Evolutionary conservation across 306 rosid species (phyloP).

Genomic region (Herpetospermum pedunculosum): DNA sequence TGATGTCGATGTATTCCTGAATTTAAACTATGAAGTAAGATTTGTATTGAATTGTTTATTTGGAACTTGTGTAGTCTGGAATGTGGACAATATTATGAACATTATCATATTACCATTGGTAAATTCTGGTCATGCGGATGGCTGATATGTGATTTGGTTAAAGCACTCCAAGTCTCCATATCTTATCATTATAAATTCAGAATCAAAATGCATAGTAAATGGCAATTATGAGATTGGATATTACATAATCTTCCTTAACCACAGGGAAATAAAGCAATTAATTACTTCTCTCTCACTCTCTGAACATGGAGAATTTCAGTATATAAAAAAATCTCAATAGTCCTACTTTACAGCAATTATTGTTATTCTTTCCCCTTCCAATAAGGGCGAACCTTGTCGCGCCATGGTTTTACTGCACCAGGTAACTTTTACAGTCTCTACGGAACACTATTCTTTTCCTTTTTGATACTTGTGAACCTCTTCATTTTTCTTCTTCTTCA

Average conservation of each 20-base stretch:
- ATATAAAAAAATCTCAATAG: neutral
- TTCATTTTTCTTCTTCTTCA: neutral
- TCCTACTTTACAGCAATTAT: neutral
- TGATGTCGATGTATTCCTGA: neutral
- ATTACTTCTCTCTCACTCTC: neutral
- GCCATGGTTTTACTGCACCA: neutral
- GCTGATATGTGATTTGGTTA: neutral
- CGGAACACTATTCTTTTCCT: neutral
- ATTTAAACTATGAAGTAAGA: neutral
- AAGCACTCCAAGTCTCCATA: neutral
- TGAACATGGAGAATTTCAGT: neutral
- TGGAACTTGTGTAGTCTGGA: neutral
- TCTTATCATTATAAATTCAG: neutral
- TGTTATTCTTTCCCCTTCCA: neutral
- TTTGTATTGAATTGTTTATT: neutral
- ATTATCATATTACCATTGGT: neutral
- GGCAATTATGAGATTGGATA: slow-evolving; percentile 4
- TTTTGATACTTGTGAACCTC: neutral
- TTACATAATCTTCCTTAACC: neutral
- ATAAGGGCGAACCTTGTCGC: neutral
- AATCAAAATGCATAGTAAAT: slow-evolving; percentile 3
- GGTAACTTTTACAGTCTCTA: neutral
- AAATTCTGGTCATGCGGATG: neutral
- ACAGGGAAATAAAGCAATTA: neutral
- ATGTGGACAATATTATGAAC: neutral